Percentiles rank a stretch among this genome's conserved stretches.
Evolutionary conservation across 1,284 basidiomycete genomes (phyloP).

Genomic region (Phylloporus sp.): DNA sequence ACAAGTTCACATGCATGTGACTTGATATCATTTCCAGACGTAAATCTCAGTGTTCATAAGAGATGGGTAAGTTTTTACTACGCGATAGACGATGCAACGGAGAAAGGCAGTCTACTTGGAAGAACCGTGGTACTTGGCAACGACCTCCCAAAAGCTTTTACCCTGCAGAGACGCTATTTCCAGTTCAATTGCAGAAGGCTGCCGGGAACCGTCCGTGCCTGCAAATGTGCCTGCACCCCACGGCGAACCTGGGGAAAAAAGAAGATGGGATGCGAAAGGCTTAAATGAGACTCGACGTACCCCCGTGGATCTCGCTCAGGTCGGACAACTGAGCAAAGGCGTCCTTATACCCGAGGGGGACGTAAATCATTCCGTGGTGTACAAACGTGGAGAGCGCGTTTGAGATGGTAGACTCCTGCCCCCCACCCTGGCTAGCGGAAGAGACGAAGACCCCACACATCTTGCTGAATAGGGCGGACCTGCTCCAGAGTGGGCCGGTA

Average conservation of each 20-base stretch:
- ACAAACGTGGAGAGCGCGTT: constrained; percentile 75
- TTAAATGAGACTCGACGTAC: constrained; percentile 46
- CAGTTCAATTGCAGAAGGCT: constrained; percentile 69
- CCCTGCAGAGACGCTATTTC: constrained; percentile 75
- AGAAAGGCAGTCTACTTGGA: constrained; percentile 21
- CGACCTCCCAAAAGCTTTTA: constrained; percentile 60
- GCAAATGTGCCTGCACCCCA: constrained; percentile 82
- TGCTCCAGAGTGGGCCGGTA: constrained; percentile 81
- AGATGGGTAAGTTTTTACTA: background rate
- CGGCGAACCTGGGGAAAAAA: constrained; percentile 57
- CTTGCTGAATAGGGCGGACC: constrained; percentile 81
- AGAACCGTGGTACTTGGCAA: constrained; percentile 47
- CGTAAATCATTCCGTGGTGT: constrained; percentile 84
- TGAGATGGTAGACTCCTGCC: constrained; percentile 76
- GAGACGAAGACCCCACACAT: constrained; percentile 79
- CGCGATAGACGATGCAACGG: background rate
- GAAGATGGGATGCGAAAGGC: background rate
- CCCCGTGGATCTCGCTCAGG: constrained; percentile 74
- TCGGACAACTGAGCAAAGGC: constrained; percentile 65
- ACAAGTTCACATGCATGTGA: background rate
- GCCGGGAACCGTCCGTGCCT: constrained; percentile 66
- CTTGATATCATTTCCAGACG: background rate
- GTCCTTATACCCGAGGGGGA: constrained; percentile 80
- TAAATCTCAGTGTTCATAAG: background rate
- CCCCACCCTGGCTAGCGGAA: constrained; percentile 72